Evolutionary conservation across 169 alveolate genomes (phyloP), one percentile per base, ranked within the genome.

Genomic region (Cryptosporidium sp.): DNA sequence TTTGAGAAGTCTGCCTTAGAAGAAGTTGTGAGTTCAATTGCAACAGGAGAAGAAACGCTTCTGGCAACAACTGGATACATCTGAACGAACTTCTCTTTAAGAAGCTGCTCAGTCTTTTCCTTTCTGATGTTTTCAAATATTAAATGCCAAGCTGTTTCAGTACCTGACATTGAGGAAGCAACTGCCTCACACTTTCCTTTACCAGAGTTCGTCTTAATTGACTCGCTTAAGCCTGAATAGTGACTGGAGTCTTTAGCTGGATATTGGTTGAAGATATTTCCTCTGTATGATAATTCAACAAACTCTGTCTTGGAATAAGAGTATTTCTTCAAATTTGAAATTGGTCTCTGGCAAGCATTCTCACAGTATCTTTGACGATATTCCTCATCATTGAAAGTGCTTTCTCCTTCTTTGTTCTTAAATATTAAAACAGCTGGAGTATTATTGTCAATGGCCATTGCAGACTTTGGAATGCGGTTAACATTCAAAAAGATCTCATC

Each of bases 231-330:
- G 12, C 37, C 44, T 14, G 26, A 39, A 35, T 75, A 75, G 29
- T 37, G 35, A 35, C 31, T 35, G 7, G 70, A 58, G 29, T 75
- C 72, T 39, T 61, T 75, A n/a, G 86, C 71, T 58, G 86, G 86
- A 12, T 75, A 75, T 58, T 75, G 86, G 31, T 75, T 60, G 33
- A 75, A 75, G 3, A 75, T 56, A 14, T 60, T 75, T 2, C 73
- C 86, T 21, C 60, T 44, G n/a, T 75, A 21, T 58, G 86, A 58
- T 12, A 75, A 58, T 61, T 75, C 86, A 53, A 75, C 86, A 53
- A 58, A 75, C 29, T 75, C 86, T 3, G 72, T 60, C 31, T 75
- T 75, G 21, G 86, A 75, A 23, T 75, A 75, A 18, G 86, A 75
- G 35, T 58, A 75, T 42, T 53, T 65, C 14, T 75, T 53, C 39